Base-by-base conservation (phyloP, 805 yeast species). In the Yamadazyma scolyti region DNA sequence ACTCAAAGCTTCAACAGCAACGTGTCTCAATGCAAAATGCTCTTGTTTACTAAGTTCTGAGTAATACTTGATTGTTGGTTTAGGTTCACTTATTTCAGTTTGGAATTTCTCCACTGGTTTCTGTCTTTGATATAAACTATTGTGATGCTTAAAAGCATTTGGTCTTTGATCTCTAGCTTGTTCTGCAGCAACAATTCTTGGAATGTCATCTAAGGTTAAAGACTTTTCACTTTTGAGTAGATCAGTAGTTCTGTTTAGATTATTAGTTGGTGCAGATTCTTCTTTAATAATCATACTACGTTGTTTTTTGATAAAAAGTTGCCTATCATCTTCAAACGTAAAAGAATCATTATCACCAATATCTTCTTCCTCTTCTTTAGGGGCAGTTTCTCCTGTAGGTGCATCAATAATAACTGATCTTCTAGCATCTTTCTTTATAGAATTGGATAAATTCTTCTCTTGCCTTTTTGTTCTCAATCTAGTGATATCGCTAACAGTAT, bases 131-230 rank as follows among this genome's bases (percentile, higher is more conserved):
- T 66, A 48, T 50, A 66, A 40, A 37, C 66, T 40, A 51, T 77
- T 77, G 49, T 83, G 89, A 56, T 83, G 94, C 36, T 82, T 79
- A 59, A 82, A 89, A 0, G 96, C 95, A 56, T 88, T 88, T 2
- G 97, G 96, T 36, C 95, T 72, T 49, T 84, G 82, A 39, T 86
- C 96, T 41, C 96, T 69, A 0, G 97, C 96, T 56, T 90, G 96
- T 48, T 93, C 97, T 7, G 95, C 90, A 2, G 97, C 95, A 6
- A 93, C 97, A 50, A 93, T 90, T 43, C 97, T 72, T 6, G 97
- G 96, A 46, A 93, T 93, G 57, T 93, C 99, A 57, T 93, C 97
- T 46, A 93, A 71, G 0, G 97, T 90, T 31, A 93, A 71, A 0
- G 90, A 81, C 44, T 83, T 85, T 44, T 90, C 94, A 48, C 78